Conservation (phyloP, 805 yeast genomes). For the Monosporozyma solicola region DNA sequence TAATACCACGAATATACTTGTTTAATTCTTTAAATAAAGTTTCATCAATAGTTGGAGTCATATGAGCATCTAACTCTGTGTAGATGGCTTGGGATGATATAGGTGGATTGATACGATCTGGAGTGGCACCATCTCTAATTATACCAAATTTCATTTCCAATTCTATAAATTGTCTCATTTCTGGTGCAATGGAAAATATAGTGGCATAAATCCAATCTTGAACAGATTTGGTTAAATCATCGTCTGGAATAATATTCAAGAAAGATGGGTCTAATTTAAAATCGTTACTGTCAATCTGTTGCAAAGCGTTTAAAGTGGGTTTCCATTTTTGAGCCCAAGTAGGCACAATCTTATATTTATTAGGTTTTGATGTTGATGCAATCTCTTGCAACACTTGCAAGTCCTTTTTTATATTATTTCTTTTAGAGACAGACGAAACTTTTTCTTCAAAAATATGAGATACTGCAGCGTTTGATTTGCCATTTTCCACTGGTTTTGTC, state of each 20-base stretch:
- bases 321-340: slow-evolving; percentile 77
- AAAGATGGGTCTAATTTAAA: slow-evolving; percentile 33
- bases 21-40: slow-evolving; percentile 50
- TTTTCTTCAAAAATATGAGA: slow-evolving; percentile 27
- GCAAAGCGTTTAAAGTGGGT: slow-evolving; percentile 33
- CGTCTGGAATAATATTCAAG: slow-evolving; percentile 65
- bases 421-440: slow-evolving; percentile 22
- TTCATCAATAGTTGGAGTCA: slow-evolving; percentile 59
- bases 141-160: slow-evolving; percentile 69
- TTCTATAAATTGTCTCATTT: slow-evolving; percentile 49
- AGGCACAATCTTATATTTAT: slow-evolving; percentile 56
- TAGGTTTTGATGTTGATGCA: slow-evolving; percentile 41
- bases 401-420: slow-evolving; percentile 28
- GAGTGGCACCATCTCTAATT: slow-evolving; percentile 54
- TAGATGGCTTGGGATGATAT: slow-evolving; percentile 60
- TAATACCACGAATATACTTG: slow-evolving; percentile 46
- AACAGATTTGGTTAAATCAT: slow-evolving; percentile 70
- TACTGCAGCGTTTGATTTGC: slow-evolving; percentile 5
- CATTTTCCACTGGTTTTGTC: neutral
- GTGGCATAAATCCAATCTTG: slow-evolving; percentile 88
- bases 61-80: slow-evolving; percentile 47
- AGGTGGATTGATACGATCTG: slow-evolving; percentile 54
- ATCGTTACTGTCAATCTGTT: slow-evolving; percentile 25
- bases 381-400: slow-evolving; percentile 22
- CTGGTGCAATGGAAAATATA: slow-evolving; percentile 52